These are phyloP conservation scores for Neurospora sp. DNA, from an alignment of 495 filamentous ascomycete genomes.

Conservation along the genomic window DNA sequence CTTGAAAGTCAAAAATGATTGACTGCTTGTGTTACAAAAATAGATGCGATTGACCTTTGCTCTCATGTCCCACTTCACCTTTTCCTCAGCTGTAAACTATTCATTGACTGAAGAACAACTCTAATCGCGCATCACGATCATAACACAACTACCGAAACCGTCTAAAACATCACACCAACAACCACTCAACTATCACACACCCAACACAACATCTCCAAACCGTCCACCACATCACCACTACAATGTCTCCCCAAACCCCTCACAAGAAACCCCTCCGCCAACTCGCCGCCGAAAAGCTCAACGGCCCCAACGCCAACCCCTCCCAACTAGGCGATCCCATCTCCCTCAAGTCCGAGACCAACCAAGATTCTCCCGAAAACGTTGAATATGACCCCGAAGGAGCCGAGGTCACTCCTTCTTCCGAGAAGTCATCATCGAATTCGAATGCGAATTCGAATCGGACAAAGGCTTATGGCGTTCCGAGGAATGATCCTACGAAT, in stretches of 20 bases:
- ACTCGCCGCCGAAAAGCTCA: constrained; percentile 24
- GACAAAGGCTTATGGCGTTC: neutral
- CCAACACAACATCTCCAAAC: neutral
- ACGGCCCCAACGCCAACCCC: constrained; percentile 28
- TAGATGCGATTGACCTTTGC: neutral
- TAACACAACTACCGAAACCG: no score
- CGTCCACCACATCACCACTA: neutral
- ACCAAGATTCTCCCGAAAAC: neutral
- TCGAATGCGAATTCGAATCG: neutral
- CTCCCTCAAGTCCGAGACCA: constrained; percentile 33
- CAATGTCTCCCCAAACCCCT: neutral
- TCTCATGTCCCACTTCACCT: neutral
- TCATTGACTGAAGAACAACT: neutral
- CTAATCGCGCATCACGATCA: neutral
- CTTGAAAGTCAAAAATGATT: neutral
- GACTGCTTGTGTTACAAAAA: neutral
- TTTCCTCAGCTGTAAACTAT: no score
- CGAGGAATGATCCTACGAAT: neutral
- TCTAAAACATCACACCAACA: neutral
- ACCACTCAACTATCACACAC: neutral
- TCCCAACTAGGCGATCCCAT: constrained; percentile 32
- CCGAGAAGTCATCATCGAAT: neutral
- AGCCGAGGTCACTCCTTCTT: neutral
- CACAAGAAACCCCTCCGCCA: constrained; percentile 16
- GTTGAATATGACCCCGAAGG: neutral